phyloP scores from a whole-genome alignment of 768 basidiomycete genomes.

The Russula emetica region DNA sequence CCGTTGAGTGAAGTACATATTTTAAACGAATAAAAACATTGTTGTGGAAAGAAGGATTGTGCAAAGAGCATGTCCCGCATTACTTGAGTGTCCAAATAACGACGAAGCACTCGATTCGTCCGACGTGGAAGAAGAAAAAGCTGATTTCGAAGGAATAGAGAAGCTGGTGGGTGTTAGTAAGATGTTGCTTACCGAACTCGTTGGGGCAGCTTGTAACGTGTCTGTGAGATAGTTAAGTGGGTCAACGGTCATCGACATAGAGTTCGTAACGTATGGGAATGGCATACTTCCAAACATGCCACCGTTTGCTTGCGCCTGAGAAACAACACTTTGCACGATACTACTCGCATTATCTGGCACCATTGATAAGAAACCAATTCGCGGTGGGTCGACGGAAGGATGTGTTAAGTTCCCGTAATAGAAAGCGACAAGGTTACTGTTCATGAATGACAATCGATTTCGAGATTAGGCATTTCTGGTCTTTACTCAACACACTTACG shows the following conservation, averaged over 20 bases:
- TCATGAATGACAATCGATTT: neutral
- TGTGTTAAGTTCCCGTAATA: conserved; percentile 68
- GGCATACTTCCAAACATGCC: conserved; percentile 34
- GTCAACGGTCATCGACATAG: neutral
- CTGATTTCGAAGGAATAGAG: neutral
- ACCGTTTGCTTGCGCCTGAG: conserved; percentile 29
- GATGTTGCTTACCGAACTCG: neutral
- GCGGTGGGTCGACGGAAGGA: conserved; percentile 63
- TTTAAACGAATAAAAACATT: neutral
- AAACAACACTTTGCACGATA: conserved; percentile 36
- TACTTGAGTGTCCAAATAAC: neutral
- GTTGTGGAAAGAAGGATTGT: neutral
- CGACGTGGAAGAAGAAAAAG: neutral
- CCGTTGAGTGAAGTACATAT: neutral
- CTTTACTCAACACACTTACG: conserved; percentile 41
- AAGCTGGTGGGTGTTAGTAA: neutral
- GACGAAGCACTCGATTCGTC: neutral
- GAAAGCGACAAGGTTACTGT: conserved; percentile 60
- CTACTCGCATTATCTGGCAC: conserved; percentile 52
- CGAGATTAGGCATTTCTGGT: neutral
- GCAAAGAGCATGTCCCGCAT: neutral
- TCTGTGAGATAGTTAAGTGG: conserved; percentile 1
- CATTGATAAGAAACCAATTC: conserved; percentile 67
- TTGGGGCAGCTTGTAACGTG: conserved; percentile 21
- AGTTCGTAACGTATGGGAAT: conserved; percentile 1